Evolutionary conservation across 768 basidiomycete genomes (phyloP).

Genomic region (Pisolithus microcarpus): DNA sequence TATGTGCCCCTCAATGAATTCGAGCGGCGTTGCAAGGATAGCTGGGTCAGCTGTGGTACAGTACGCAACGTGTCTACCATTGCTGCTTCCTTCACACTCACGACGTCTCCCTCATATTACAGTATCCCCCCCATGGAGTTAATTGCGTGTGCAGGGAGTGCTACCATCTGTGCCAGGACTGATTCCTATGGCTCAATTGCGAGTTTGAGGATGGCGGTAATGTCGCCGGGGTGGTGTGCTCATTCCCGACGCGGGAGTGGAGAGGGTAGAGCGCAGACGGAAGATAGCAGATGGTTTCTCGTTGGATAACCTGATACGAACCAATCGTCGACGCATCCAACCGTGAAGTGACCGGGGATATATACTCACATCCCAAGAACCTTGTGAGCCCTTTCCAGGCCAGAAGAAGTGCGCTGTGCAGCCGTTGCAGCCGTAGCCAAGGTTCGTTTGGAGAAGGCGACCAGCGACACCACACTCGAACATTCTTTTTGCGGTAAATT

Average conservation of each 20-base stretch:
- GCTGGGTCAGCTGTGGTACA: too few relatives aligned
- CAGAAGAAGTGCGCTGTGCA: slow-evolving; percentile 80
- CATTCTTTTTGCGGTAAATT: slow-evolving; percentile 37
- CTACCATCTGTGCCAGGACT: slow-evolving; percentile 52
- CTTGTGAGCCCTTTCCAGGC: slow-evolving; percentile 84
- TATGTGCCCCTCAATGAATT: too few relatives aligned
- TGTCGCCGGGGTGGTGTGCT: slow-evolving; percentile 35
- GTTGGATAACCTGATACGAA: slow-evolving; percentile 63
- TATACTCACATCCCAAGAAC: slow-evolving; percentile 75
- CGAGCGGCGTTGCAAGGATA: too few relatives aligned
- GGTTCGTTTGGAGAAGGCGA: slow-evolving; percentile 69
- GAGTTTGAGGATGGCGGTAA: slow-evolving; percentile 71
- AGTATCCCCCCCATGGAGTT: slow-evolving; percentile 12
- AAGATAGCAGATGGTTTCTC: slow-evolving; percentile 88
- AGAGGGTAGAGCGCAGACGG: slow-evolving; percentile 64
- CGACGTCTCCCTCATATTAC: too few relatives aligned
- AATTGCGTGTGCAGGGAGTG: slow-evolving; percentile 30
- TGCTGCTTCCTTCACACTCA: too few relatives aligned
- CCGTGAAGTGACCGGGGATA: not conserved
- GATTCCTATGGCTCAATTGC: slow-evolving; percentile 67
- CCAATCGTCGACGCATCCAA: not conserved
- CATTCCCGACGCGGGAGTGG: slow-evolving; percentile 25
- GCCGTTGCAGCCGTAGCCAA: too few relatives aligned
- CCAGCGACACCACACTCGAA: slow-evolving; percentile 79
- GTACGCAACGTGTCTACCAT: too few relatives aligned